Percentiles rank a stretch among this genome's conserved stretches.
Conservation (phyloP, 768 basidiomycete genomes). For the Pleurotus sapidus region DNA sequence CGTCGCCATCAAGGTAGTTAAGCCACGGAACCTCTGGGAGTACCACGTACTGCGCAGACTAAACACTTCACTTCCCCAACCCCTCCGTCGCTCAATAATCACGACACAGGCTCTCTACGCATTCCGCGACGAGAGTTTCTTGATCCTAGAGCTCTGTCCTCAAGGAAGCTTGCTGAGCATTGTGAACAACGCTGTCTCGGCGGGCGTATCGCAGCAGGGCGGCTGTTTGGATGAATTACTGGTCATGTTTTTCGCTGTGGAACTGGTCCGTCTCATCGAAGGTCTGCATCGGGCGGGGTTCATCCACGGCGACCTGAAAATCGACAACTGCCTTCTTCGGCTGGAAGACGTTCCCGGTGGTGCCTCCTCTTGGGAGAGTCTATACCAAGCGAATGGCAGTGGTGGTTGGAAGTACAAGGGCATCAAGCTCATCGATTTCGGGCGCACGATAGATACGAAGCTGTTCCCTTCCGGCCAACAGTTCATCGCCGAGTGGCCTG, state of each 20-base stretch:
- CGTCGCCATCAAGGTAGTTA: constrained; percentile 90
- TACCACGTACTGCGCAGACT: constrained; percentile 80
- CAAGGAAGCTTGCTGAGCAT: constrained; percentile 92
- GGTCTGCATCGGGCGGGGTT: constrained; percentile 79
- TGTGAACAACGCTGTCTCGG: constrained; percentile 77
- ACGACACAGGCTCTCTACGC: constrained; percentile 77
- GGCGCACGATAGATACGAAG: constrained; percentile 85
- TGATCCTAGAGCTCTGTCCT: constrained; percentile 82
- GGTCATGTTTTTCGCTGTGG: constrained; percentile 93
- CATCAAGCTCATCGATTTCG: constrained; percentile 94
- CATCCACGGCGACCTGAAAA: constrained; percentile 98
- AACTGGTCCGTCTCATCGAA: constrained; percentile 81
- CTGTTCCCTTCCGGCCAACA: constrained; percentile 78
- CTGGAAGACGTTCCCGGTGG: constrained; percentile 80
- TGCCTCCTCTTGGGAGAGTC: constrained; percentile 62
- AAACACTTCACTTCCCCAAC: constrained; percentile 60
- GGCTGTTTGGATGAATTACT: constrained; percentile 89
- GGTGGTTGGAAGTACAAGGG: constrained; percentile 89
- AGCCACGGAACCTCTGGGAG: constrained; percentile 90
- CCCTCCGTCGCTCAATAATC: constrained; percentile 68
- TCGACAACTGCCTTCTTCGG: constrained; percentile 96
- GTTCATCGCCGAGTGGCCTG: constrained; percentile 85
- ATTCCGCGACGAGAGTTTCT: constrained; percentile 86
- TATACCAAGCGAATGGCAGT: constrained; percentile 77
- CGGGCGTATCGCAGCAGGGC: constrained; percentile 77